Conservation (phyloP, 2,329 filamentous ascomycete genomes). For the Cercospora nicotianae region DNA sequence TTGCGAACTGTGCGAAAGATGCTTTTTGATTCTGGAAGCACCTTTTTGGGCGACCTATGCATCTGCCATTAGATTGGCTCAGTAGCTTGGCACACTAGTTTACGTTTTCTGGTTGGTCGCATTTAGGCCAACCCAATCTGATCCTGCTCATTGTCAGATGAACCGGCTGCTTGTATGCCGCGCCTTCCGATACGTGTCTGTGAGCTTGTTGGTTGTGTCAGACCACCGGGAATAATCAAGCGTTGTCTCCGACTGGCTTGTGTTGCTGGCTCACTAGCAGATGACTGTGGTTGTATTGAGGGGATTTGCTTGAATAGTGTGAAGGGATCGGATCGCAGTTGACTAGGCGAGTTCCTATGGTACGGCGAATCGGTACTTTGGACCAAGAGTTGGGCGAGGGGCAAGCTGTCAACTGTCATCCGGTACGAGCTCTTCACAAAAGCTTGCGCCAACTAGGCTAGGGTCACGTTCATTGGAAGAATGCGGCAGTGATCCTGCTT, state of each 20-base stretch:
- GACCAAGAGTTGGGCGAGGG: not conserved
- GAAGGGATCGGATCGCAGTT: not conserved
- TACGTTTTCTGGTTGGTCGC: not conserved
- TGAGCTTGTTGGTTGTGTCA: not conserved
- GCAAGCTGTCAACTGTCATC: not conserved
- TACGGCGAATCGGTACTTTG: not conserved
- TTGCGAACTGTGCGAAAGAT: not conserved
- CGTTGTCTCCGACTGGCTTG: not conserved
- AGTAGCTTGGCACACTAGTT: not conserved
- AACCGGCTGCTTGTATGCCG: not conserved
- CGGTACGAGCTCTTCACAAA: not conserved
- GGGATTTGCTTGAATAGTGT: not conserved
- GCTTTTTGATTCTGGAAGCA: not conserved
- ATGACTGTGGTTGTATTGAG: slow-evolving; percentile 9
- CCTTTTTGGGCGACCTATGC: not conserved
- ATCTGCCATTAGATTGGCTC: not conserved
- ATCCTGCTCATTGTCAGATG: not conserved
- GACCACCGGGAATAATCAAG: not conserved
- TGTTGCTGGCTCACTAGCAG: not conserved
- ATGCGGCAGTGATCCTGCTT: not conserved
- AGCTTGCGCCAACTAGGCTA: not conserved
- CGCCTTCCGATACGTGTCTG: not conserved
- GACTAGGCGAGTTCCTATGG: not conserved
- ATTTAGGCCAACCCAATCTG: not conserved
- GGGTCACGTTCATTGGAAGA: not conserved